A percentile compares a stretch with the other conserved stretches of the same genome.
Evolutionary conservation across 2,329 filamentous ascomycete species (phyloP).

Genomic region (Paracoccidioides lutzii): DNA sequence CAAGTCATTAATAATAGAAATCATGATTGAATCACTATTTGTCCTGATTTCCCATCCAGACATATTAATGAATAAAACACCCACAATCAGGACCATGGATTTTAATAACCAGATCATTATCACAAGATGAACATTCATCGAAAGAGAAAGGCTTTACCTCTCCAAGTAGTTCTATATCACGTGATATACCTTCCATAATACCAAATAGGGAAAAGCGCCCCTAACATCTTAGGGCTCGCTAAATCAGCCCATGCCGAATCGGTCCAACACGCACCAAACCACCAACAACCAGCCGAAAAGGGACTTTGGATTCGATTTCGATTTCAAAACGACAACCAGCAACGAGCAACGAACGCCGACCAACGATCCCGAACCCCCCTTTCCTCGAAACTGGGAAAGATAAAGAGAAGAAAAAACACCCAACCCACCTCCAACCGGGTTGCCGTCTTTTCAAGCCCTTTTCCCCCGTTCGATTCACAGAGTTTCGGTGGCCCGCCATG

Average conservation of each 20-base stretch:
- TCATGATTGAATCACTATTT: neutral
- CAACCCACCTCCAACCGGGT: neutral
- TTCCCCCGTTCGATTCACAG: slow-evolving; percentile 17
- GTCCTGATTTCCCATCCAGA: neutral
- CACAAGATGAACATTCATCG: no score
- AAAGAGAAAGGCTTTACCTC: no score
- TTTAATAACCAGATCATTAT: no score
- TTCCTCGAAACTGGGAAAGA: neutral
- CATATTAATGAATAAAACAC: neutral
- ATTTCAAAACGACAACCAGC: slow-evolving; percentile 2
- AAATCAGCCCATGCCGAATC: neutral
- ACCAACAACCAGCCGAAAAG: neutral
- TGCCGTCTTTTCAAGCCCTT: slow-evolving; percentile 1
- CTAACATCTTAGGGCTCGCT: neutral
- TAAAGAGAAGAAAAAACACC: neutral
- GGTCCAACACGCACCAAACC: neutral
- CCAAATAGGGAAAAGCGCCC: neutral
- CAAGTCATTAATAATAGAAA: neutral
- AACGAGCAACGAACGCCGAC: neutral
- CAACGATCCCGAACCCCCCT: neutral
- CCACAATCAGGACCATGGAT: no score
- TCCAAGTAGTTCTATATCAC: no score
- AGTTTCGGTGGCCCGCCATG: slow-evolving; percentile 47
- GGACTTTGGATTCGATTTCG: neutral
- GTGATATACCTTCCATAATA: neutral